Evolutionary conservation across 148 eudicot genomes (phyloP), one percentile per base, ranked within the genome.

Genomic region (Dianthus caryophyllus): DNA sequence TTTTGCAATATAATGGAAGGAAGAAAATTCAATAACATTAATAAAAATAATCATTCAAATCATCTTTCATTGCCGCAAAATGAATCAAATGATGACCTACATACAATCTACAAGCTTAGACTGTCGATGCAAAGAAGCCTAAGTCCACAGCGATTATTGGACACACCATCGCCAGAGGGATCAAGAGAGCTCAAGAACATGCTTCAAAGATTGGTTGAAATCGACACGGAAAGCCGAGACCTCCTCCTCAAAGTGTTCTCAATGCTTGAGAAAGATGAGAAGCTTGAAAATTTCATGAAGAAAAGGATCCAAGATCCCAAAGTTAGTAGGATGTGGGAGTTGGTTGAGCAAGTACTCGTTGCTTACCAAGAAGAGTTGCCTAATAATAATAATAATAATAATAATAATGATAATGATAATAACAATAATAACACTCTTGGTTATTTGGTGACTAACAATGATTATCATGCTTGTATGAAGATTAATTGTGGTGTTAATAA

Each of bases 311-410:
- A 73, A 31, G 74, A 77, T 29, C 76, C 77, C 6, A 77, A 64
- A 43, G 76, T 68, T 2, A 73, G 77, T 48, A 71, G 39, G 20
- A 77, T 77, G 70, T 77, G 80, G 80, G 65, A 73, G 53, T 38
- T 77, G 27, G 70, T 77, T 24, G 77, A 73, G 24, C 77, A 73
- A 44, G 60, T 77, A 9, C 10, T 77, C n/a, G n/a, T n/a, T 39
- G 68, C 62, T 49, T 61, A 54, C n/a, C 80, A 64, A 44, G 44
- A 64, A 2, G 63, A 65, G 2, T 38, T 41, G 18, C 29, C 25
- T 60, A 33, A 33, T 14, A 29, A 43, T 30, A 16, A 16, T 33
- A 33, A 33, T 8, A 33, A 33, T 33, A 8, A 33, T 56, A 26
- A 39, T 43, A 13, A 71, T 54, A 55, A 18, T 9, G 13, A 26